Evolutionary conservation across 1,284 basidiomycete genomes (phyloP).

Genomic region (Cutaneotrichosporon sp.): DNA sequence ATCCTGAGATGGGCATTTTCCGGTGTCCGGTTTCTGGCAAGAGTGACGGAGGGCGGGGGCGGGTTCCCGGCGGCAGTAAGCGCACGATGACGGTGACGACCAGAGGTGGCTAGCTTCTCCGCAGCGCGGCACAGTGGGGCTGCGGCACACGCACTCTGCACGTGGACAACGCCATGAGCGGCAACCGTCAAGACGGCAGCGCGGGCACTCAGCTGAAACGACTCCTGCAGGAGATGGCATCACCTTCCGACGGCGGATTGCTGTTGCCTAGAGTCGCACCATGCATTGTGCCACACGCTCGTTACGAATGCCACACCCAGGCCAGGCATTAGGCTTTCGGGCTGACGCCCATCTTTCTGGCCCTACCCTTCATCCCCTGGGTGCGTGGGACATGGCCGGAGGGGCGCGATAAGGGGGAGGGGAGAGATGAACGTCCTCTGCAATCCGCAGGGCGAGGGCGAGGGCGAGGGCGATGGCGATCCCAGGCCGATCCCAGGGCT

Average conservation of each 20-base stretch:
- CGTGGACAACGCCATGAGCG: background rate
- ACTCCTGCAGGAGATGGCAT: background rate
- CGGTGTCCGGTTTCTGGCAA: background rate
- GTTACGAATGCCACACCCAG: background rate
- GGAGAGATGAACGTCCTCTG: background rate
- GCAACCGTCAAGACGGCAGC: background rate
- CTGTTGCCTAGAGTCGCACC: background rate
- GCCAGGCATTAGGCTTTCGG: constrained; percentile 5
- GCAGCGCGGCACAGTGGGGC: too few species aligned
- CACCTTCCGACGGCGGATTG: background rate
- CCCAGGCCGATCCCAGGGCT: too few species aligned
- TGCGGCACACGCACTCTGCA: too few species aligned
- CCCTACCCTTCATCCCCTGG: background rate
- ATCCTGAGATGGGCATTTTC: background rate
- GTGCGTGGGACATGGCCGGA: background rate
- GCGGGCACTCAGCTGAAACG: background rate
- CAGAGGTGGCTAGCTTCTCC: background rate
- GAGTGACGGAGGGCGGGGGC: background rate
- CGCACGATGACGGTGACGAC: background rate
- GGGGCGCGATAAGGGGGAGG: background rate
- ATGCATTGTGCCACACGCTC: background rate
- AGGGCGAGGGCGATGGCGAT: background rate
- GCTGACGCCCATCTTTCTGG: background rate
- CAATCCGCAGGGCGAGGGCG: background rate
- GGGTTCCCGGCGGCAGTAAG: background rate